Base-by-base conservation (phyloP, 371 early-diverging fungal genomes). In the Furculomyces boomerangus region DNA sequence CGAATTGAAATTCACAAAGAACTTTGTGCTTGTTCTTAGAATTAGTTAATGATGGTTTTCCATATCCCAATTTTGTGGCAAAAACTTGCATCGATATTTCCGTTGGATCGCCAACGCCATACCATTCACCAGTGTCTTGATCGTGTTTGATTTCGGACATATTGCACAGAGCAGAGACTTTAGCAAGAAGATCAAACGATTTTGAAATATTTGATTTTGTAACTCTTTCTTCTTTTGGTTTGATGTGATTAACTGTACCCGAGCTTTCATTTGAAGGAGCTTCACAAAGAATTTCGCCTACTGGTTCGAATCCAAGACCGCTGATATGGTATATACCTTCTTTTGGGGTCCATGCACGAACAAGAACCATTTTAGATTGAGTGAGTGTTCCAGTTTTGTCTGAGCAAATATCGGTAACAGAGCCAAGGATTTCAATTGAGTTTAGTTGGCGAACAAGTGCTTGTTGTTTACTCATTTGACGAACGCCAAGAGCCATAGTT, bases 401-500 rank as follows among this genome's bases (percentile, higher is more conserved):
- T 0, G 92, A 90, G 66, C 93, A 92, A 56, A 97, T 83, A 57
- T 84, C 83, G 31, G 90, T 88, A 2, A 94, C 88, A 0, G 86
- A 80, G 24, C 94, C 94, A 8, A 94, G 67, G 7, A 84, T 82
- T 71, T 94, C 94, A 1, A 97, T 75, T 2, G 88, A 81, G 2
- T 81, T 83, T 14, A 94, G 72, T 55, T 90, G 86, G 52, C 90
- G 79, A 1, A 94, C 91, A 20, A 94, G 77, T 5, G 88, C 93
- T 54, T 88, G 78, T 44, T 77, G 73, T 45, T 76, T 74, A 29
- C 92, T 90, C 90, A 97, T 87, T 22, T 84, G 66, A 27, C 75
- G 70, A 16, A 93, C 95, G 65, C 93, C 91, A 56, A 90, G 68
- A 0, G 93, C 90, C 82, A 93, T 90, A 3, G 93, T 88, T 46